Evolutionary conservation across 2,329 filamentous ascomycete genomes (phyloP).

Genomic region (Colletotrichum lini): DNA sequence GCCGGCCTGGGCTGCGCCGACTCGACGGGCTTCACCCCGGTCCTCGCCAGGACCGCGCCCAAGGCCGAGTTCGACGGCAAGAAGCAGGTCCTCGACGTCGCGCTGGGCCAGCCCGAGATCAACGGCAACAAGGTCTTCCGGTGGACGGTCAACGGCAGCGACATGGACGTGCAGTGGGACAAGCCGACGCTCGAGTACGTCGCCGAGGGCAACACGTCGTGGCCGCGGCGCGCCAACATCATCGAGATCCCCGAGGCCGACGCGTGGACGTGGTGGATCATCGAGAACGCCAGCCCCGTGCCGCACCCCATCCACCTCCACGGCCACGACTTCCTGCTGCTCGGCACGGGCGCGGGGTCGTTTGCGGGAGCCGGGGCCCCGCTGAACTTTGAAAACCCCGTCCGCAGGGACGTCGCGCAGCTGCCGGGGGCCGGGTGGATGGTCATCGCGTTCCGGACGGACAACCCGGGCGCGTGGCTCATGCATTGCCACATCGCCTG

Average conservation of each 20-base stretch:
- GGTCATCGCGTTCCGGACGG: slow-evolving; percentile 61
- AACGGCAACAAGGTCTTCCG: slow-evolving; percentile 42
- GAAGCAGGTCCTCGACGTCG: slow-evolving; percentile 45
- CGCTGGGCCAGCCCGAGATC: slow-evolving; percentile 41
- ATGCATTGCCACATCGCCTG: slow-evolving; percentile 65
- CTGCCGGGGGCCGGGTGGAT: slow-evolving; percentile 60
- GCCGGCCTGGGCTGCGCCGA: slow-evolving; percentile 43
- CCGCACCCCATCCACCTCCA: slow-evolving; percentile 66
- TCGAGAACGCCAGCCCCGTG: slow-evolving; percentile 48
- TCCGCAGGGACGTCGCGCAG: slow-evolving; percentile 62
- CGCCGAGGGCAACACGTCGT: slow-evolving; percentile 42
- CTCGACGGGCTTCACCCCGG: slow-evolving; percentile 42
- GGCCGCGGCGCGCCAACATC: slow-evolving; percentile 43
- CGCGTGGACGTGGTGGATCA: slow-evolving; percentile 52
- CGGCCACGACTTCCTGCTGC: slow-evolving; percentile 56
- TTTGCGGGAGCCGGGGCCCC: slow-evolving; percentile 39
- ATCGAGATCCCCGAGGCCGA: slow-evolving; percentile 43
- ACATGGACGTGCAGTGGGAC: slow-evolving; percentile 56
- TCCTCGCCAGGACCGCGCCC: slow-evolving; percentile 47
- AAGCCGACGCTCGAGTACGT: slow-evolving; percentile 54
- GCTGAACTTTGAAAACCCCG: slow-evolving; percentile 57
- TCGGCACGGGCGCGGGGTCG: slow-evolving; percentile 45
- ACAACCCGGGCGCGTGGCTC: slow-evolving; percentile 66
- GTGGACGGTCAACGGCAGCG: slow-evolving; percentile 52
- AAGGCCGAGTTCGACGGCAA: slow-evolving; percentile 46